Conservation (phyloP, 352 stramenopile genomes). For the Pythium periplocum region DNA sequence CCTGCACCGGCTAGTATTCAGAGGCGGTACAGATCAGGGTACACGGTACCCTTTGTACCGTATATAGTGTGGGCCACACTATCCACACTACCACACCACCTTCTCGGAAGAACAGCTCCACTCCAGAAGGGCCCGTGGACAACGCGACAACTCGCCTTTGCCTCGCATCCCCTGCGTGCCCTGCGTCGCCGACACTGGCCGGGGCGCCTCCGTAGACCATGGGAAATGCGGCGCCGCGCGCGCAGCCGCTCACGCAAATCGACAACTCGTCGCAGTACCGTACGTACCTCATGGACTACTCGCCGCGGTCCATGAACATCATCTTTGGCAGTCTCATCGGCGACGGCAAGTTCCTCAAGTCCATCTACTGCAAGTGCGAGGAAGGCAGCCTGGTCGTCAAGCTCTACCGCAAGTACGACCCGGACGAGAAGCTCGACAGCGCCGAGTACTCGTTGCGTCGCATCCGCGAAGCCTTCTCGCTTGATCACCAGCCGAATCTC, state of each 20-base stretch:
- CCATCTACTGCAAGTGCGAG: slow-evolving; percentile 83
- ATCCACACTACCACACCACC: no score
- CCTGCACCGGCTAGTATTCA: no score
- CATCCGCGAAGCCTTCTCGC: slow-evolving; percentile 46
- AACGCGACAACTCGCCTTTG: no score
- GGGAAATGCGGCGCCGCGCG: slow-evolving; percentile 79
- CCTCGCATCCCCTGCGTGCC: no score
- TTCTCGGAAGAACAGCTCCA: no score
- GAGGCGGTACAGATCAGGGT: no score
- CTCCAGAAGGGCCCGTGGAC: no score
- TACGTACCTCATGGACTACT: slow-evolving; percentile 87
- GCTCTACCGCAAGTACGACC: slow-evolving; percentile 85
- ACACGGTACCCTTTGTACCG: no score
- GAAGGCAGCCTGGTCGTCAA: slow-evolving; percentile 84
- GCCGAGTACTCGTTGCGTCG: slow-evolving; percentile 51
- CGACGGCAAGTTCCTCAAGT: slow-evolving; percentile 89
- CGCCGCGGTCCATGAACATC: slow-evolving; percentile 76
- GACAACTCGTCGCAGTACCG: slow-evolving; percentile 85
- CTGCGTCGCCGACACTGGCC: no score
- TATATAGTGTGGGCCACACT: no score
- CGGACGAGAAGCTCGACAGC: slow-evolving; percentile 53
- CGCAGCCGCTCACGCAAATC: slow-evolving; percentile 66
- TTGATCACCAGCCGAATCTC: slow-evolving; percentile 76
- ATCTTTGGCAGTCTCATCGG: slow-evolving; percentile 83
- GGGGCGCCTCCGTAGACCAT: slow-evolving; percentile 20